A percentile compares a stretch with the other conserved stretches of the same genome.
phyloP scores from a whole-genome alignment of 768 basidiomycete species.

The Tephrocybe sp. region DNA sequence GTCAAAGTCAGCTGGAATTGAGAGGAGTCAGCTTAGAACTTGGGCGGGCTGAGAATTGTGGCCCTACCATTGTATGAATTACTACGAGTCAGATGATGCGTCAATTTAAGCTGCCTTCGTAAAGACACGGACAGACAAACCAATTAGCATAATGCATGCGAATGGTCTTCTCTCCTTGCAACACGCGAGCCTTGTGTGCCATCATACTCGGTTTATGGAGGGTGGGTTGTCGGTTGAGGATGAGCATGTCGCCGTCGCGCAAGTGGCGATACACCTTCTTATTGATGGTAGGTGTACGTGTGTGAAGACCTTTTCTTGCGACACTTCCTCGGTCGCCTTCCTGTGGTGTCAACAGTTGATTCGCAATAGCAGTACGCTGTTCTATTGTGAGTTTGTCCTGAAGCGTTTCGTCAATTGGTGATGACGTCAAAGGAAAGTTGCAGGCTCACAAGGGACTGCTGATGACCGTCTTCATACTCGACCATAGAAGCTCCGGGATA shows the following conservation, averaged over 20 bases:
- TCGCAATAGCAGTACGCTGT: slow-evolving; percentile 92
- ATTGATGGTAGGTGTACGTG: slow-evolving; percentile 78
- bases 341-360: slow-evolving; percentile 89
- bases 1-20: slow-evolving; percentile 76
- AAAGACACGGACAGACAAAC: slow-evolving; percentile 56
- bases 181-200: slow-evolving; percentile 89
- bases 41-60: background rate
- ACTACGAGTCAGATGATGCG: slow-evolving; percentile 39
- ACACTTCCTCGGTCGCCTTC: slow-evolving; percentile 58
- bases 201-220: slow-evolving; percentile 99
- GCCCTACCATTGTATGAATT: slow-evolving; percentile 93
- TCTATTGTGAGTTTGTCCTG: slow-evolving; percentile 86
- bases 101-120: background rate
- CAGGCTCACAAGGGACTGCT: slow-evolving; percentile 70
- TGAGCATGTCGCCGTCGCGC: slow-evolving; percentile 90
- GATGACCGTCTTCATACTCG: slow-evolving; percentile 91
- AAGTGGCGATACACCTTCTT: slow-evolving; percentile 98
- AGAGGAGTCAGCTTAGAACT: background rate
- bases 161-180: slow-evolving; percentile 97
- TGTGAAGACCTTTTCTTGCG: slow-evolving; percentile 58
- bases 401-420: slow-evolving; percentile 4
- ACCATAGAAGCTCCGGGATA: slow-evolving; percentile 95
- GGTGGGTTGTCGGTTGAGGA: slow-evolving; percentile 97
- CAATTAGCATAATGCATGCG: slow-evolving; percentile 99
- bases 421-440: background rate